Conservation (phyloP, 2,329 filamentous ascomycete genomes). For the Phyllosticta citrichinensis region DNA sequence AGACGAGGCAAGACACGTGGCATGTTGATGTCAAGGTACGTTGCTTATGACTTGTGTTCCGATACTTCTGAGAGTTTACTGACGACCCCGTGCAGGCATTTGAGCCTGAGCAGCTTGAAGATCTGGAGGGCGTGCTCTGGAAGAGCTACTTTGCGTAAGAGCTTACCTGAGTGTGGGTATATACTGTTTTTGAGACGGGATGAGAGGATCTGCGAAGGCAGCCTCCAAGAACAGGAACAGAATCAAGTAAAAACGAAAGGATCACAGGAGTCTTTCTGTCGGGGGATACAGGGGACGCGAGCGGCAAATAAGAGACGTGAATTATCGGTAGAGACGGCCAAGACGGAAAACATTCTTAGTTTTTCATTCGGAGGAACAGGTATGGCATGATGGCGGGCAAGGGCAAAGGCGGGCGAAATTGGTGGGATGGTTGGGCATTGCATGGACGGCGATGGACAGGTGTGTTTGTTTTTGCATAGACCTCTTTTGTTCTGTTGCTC, state of each 20-base stretch:
- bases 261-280: background rate
- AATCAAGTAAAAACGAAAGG: background rate
- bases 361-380: background rate
- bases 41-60: slow-evolving; percentile 10
- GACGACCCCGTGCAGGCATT: slow-evolving; percentile 50
- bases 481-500: background rate
- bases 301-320: background rate
- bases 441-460: background rate
- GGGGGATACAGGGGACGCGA: background rate
- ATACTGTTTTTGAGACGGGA: background rate
- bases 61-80: background rate
- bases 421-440: background rate
- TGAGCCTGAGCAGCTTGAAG: slow-evolving; percentile 83
- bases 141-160: slow-evolving; percentile 93
- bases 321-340: background rate
- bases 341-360: background rate
- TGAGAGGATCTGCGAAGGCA: background rate
- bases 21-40: slow-evolving; percentile 92
- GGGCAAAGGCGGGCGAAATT: background rate
- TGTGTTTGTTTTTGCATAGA: background rate
- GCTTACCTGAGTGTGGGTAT: background rate
- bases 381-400: background rate
- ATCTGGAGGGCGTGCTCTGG: slow-evolving; percentile 93
- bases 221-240: background rate
- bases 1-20: slow-evolving; percentile 98